Evolutionary conservation across 2,329 filamentous ascomycete genomes (phyloP).

Genomic region (Xylariomycetidae sp.): DNA sequence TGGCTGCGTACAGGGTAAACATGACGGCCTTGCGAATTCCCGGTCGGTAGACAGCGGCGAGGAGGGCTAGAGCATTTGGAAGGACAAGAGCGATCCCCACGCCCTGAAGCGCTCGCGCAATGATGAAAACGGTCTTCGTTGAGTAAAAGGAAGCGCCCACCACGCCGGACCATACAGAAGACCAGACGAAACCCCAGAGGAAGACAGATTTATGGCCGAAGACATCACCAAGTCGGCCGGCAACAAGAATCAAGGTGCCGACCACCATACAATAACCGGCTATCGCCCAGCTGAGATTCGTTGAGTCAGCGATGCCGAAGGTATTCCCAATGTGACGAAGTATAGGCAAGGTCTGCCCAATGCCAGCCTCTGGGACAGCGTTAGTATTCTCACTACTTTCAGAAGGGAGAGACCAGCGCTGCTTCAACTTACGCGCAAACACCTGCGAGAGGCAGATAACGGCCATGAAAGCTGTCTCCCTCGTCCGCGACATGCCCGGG

Average conservation of each 20-base stretch:
- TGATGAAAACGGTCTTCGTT: slow-evolving; percentile 32
- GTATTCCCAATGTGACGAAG: slow-evolving; percentile 40
- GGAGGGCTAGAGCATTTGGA: slow-evolving; percentile 58
- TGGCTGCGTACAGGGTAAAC: slow-evolving; percentile 45
- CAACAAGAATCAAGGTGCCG: slow-evolving; percentile 53
- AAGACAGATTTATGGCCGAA: slow-evolving; percentile 53
- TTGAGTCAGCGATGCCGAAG: slow-evolving; percentile 37
- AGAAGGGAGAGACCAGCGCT: no score
- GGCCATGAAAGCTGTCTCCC: slow-evolving; percentile 33
- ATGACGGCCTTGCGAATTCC: slow-evolving; percentile 55
- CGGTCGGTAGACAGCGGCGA: slow-evolving; percentile 51
- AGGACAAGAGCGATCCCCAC: slow-evolving; percentile 57
- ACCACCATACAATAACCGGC: slow-evolving; percentile 51
- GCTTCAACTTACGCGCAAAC: slow-evolving; percentile 30
- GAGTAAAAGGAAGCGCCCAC: slow-evolving; percentile 39
- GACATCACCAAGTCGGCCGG: slow-evolving; percentile 50
- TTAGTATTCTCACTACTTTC: no score
- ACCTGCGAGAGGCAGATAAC: slow-evolving; percentile 41
- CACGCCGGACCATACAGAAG: slow-evolving; percentile 45
- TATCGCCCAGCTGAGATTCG: slow-evolving; percentile 49
- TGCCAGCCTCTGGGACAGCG: slow-evolving; percentile 28
- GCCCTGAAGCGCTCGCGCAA: slow-evolving; percentile 50
- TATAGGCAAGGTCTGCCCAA: slow-evolving; percentile 42
- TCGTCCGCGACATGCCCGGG: slow-evolving; percentile 13
- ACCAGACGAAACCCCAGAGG: slow-evolving; percentile 48